phyloP scores from a whole-genome alignment of 2,329 filamentous ascomycete genomes.

The Trichoderma simmonsii region DNA sequence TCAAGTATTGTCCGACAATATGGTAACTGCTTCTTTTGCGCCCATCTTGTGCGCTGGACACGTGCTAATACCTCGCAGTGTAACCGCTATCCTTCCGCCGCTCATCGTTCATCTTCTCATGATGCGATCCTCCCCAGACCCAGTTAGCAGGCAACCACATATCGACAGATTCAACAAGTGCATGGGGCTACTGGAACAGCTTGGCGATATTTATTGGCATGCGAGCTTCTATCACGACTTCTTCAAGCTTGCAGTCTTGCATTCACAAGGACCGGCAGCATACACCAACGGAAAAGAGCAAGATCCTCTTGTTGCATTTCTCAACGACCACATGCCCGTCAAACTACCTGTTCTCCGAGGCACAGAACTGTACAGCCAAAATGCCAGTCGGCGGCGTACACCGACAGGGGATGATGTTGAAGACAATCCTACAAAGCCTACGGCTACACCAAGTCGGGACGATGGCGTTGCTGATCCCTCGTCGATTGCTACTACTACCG shows the following conservation, averaged over 20 bases:
- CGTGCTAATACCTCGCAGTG: too few relatives aligned
- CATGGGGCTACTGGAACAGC: slow-evolving; percentile 21
- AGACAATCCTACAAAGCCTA: neutral
- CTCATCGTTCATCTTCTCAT: slow-evolving; percentile 23
- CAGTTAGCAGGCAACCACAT: neutral
- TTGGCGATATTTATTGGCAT: slow-evolving; percentile 25
- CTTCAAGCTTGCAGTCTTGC: slow-evolving; percentile 20
- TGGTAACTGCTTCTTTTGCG: slow-evolving; percentile 7
- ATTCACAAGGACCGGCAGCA: neutral
- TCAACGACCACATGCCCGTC: slow-evolving; percentile 10
- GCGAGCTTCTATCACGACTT: slow-evolving; percentile 24
- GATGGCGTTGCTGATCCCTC: neutral
- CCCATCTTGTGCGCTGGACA: too few relatives aligned
- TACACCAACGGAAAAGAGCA: neutral
- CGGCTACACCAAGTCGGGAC: neutral
- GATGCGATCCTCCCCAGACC: slow-evolving; percentile 7
- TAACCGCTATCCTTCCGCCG: slow-evolving; percentile 21
- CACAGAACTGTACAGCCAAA: neutral
- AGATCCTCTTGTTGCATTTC: slow-evolving; percentile 14
- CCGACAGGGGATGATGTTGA: neutral
- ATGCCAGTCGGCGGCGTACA: neutral
- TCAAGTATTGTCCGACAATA: slow-evolving; percentile 22
- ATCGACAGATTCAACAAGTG: slow-evolving; percentile 19
- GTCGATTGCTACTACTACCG: neutral
- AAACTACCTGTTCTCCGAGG: neutral